Conservation (phyloP, 116 monocot species). For the Cymodocea nodosa region DNA sequence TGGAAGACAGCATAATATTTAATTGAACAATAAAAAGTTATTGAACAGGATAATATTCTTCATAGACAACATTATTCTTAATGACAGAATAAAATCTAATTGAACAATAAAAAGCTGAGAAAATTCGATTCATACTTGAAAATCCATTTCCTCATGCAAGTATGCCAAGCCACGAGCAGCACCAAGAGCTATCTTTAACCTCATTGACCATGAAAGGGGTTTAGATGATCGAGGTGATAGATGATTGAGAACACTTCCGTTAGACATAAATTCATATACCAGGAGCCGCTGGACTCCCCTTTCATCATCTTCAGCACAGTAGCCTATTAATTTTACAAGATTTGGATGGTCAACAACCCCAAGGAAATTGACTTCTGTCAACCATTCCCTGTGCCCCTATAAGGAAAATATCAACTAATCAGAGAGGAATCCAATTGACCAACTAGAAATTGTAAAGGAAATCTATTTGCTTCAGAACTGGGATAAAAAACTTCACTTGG, state of each 20-base stretch:
- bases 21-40: background rate
- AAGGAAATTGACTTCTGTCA: slow-evolving; percentile 78
- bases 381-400: slow-evolving; percentile 85
- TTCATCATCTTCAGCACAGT: slow-evolving; percentile 89
- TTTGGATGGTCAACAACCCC: slow-evolving; percentile 81
- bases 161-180: slow-evolving; percentile 70
- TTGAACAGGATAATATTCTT: background rate
- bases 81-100: background rate
- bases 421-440: background rate
- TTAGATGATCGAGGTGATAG: slow-evolving; percentile 28
- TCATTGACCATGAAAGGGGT: slow-evolving; percentile 53
- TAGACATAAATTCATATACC: slow-evolving; percentile 80
- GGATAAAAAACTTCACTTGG: background rate
- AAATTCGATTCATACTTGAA: slow-evolving; percentile 27
- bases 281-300: slow-evolving; percentile 71
- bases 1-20: background rate
- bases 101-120: background rate
- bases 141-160: slow-evolving; percentile 73
- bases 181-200: slow-evolving; percentile 64
- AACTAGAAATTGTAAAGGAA: too few relatives aligned
- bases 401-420: background rate
- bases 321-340: slow-evolving; percentile 73
- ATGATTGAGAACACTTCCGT: slow-evolving; percentile 60
- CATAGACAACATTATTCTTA: too few relatives aligned
- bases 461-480: too few relatives aligned